Conservation (phyloP, 306 rosid species). For the Adenanthera pavonina region DNA sequence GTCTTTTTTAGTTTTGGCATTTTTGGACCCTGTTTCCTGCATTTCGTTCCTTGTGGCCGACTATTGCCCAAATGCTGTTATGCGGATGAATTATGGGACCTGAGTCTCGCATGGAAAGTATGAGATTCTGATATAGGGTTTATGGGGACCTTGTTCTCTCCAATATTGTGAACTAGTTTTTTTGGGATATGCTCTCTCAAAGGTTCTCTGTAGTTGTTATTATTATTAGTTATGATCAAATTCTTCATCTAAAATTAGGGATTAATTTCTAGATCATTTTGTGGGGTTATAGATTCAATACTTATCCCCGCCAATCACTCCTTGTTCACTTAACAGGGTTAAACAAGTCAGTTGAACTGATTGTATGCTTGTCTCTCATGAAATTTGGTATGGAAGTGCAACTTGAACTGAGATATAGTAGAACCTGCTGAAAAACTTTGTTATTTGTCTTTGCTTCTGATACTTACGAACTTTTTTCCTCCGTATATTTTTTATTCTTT, state of each 20-base stretch:
- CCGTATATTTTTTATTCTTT: not conserved
- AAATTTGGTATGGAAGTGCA: not conserved
- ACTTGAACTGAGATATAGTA: not conserved
- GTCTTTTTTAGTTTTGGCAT: not conserved
- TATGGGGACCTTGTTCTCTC: not conserved
- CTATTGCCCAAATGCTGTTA: not conserved
- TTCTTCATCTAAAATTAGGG: no score
- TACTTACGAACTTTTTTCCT: not conserved
- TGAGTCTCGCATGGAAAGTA: not conserved
- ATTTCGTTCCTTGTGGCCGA: not conserved
- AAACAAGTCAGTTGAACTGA: conserved; percentile 12
- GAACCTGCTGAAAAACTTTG: not conserved
- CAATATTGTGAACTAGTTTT: not conserved
- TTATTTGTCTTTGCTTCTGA: not conserved
- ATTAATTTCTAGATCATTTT: not conserved
- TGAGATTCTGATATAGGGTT: not conserved
- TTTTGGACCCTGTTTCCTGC: not conserved
- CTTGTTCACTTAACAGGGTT: not conserved
- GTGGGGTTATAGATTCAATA: not conserved
- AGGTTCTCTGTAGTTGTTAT: not conserved
- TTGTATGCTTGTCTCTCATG: not conserved
- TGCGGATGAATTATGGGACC: not conserved
- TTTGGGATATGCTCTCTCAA: no score
- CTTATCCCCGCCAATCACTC: not conserved
- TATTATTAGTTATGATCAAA: not conserved